phyloP scores from a whole-genome alignment of 106 monocot species.

The Allium fistulosum region DNA sequence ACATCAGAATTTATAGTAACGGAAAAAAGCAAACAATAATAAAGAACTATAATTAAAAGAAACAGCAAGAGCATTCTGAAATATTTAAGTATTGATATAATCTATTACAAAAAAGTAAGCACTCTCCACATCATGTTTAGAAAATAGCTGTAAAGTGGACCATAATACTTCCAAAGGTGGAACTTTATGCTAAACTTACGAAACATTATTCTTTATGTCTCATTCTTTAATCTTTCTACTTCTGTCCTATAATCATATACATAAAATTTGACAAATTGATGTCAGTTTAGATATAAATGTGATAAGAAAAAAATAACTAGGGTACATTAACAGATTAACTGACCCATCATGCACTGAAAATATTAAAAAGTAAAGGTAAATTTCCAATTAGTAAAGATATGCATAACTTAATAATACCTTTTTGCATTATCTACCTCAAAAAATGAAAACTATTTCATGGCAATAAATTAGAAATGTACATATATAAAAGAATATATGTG shows the following conservation, averaged over 20 bases:
- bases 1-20: not conserved
- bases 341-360: not conserved
- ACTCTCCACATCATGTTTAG: not conserved
- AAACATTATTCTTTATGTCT: too few relatives aligned
- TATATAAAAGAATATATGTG: too few relatives aligned
- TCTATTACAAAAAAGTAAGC: not conserved
- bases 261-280: not conserved
- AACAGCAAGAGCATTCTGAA: not conserved
- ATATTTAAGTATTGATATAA: not conserved
- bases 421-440: not conserved
- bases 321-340: not conserved
- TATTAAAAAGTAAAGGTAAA: not conserved
- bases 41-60: not conserved
- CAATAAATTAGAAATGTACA: not conserved
- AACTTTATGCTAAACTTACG: too few relatives aligned
- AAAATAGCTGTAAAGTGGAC: not conserved
- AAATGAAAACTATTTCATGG: not conserved
- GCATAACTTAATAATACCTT: not conserved
- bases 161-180: not conserved
- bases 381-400: not conserved
- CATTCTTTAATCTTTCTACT: too few relatives aligned
- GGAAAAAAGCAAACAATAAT: not conserved
- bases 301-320: not conserved
- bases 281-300: not conserved
- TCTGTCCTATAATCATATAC: not conserved